Base-by-base conservation (phyloP, 176 grass and related monocot genomes). In the Eleusine coracana region DNA sequence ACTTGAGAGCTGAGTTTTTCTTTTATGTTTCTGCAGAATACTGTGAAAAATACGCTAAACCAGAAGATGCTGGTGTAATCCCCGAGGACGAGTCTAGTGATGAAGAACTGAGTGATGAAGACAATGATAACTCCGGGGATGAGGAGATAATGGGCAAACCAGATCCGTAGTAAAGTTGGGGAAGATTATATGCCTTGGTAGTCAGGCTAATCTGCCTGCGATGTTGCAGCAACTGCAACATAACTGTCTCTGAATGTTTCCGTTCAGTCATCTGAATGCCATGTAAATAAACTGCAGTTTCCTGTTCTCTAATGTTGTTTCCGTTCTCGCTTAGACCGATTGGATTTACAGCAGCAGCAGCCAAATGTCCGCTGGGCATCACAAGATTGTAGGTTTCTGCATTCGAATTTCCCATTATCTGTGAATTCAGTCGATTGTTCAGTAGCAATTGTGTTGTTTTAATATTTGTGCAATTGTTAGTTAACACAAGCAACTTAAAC, bases 81-180 rank as follows among this genome's bases (percentile, higher is more conserved):
- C 83, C 87, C 41, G 92, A 94, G 78, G 81, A 91, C 16, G 83
- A 87, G 73, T 94, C 87, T 21, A 94, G 92, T 1, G 89, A 92
- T 28, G 89, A 94, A 69, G 92, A 94, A 84, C 84, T 89, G 28
- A 94, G 92, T 23, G 92, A 94, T 23, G 92, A 94, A 71, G 92
- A 89, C 4, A 89, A 94, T 56, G 83, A 94, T n/a, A 86, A 88
- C 68, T 88, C 65, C 0, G 82, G 92, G 9, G 92, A 94, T 11
- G 92, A 94, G 60, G 86, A 68, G 55, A 90, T 91, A 86, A 55
- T 94, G 21, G 89, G 89, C 29, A 91, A 94, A 87, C 68, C 87
- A 59, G 92, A 94, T 52, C 89, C 81, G 25, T 94, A 86, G 81
- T 77, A 70, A 51, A 41, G 64, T 18, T 50, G 62, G 17, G 50